Percentiles rank a stretch among this genome's conserved stretches.
Conservation (phyloP, 768 basidiomycete species). For the Pseudohyphozyma bogoriensis region DNA sequence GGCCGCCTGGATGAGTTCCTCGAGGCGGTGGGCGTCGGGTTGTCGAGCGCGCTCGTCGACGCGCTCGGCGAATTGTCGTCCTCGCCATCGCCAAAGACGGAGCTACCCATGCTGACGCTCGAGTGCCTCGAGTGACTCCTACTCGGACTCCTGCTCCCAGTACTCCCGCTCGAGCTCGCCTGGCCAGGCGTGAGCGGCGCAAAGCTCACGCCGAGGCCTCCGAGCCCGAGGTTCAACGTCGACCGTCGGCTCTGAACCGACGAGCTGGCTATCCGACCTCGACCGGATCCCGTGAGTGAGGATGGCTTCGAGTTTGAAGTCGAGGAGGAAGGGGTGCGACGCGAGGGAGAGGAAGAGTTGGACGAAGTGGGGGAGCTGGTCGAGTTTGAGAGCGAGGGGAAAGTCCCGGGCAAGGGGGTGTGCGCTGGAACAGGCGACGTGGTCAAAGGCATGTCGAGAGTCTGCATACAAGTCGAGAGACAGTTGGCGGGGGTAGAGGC, state of each 20-base stretch:
- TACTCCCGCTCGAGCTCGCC: background rate
- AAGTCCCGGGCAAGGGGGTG: background rate
- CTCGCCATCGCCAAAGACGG: background rate
- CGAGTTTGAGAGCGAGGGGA: too few species aligned
- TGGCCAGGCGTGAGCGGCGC: constrained; percentile 11
- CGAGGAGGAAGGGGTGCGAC: too few species aligned
- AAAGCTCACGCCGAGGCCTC: constrained; percentile 13
- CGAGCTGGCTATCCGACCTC: background rate
- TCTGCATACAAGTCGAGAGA: too few species aligned
- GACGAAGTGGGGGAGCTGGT: background rate
- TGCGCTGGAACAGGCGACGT: background rate
- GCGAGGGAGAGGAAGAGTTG: too few species aligned
- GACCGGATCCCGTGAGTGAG: background rate
- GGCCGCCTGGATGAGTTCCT: constrained; percentile 7
- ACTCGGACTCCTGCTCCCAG: too few species aligned
- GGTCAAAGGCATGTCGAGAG: too few species aligned
- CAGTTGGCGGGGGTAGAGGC: too few species aligned
- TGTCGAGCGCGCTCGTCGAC: background rate
- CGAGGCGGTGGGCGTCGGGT: background rate
- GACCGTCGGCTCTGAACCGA: constrained; percentile 13
- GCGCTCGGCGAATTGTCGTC: background rate
- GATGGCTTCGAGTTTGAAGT: background rate
- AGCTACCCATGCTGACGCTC: too few species aligned
- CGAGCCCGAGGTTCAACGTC: constrained; percentile 13
- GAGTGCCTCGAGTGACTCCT: background rate